Evolutionary conservation across 2,329 filamentous ascomycete genomes (phyloP), one percentile per base, ranked within the genome.

Genomic region (Pseudofabraea citricarpa): DNA sequence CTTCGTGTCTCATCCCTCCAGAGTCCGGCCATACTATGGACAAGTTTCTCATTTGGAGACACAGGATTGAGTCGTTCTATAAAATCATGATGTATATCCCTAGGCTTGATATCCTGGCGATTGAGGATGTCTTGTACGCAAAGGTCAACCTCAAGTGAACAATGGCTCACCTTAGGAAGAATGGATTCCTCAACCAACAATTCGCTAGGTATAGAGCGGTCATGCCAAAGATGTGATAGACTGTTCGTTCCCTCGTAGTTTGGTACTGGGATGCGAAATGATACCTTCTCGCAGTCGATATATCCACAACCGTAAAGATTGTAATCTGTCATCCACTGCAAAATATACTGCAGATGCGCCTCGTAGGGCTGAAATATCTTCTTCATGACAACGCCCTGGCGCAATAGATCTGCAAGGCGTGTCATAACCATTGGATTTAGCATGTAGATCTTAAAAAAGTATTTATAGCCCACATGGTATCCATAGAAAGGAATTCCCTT

Each of bases 301-400:
- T 91, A 94, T 44, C 81, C 84, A 60, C 93, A 98, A 6, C 94
- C 94, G 62, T 95, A 97, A 53, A 98, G 71, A 60, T 96, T 98
- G 71, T 94, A 98, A 63, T 98, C 94, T 51, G 85, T 86, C 93
- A 98, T 97, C 79, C 94, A 98, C 65, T 98, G 94, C 8, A 93
- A 74, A 7, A 96, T 69, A 61, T 90, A 97, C 59, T 95, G 89
- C 49, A 97, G 65, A 62, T 98, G 94, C 15, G 87, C 90, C 66
- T 98, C 93, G 59, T 93, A 95, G 0, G 93, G 91, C 59, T 97
- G 91, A 33, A 98, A 85, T 19, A 79, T 75, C 46, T 77, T 79
- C 60, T 87, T 87, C 78, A 97, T 79, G 33, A 98, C 83, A 22
- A 85, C 85, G 6, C 93, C 93, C 64, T 95, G 90, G 15, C 87